Evolutionary conservation across 495 filamentous ascomycete species (phyloP), one percentile per base, ranked within the genome.

Genomic region (Daldinia loculata): DNA sequence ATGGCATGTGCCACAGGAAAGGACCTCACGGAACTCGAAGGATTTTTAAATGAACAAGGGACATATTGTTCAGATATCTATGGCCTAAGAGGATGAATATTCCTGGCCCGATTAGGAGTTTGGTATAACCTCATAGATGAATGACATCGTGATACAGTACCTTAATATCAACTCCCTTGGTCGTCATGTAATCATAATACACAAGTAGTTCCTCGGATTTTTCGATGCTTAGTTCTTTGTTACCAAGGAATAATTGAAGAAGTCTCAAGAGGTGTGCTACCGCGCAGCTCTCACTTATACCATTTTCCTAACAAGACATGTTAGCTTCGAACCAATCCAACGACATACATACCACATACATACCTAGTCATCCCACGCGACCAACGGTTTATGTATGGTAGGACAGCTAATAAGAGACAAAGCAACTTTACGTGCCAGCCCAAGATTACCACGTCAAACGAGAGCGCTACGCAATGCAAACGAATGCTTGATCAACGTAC

Each of bases 91-190:
- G 50, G 29, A 48, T 48, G 56, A 34, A 55, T 56, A 53, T 19
- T 29, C 51, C 22, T 56, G 30, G 19, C 38, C 58, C 9, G 6
- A 11, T 53, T 1, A 36, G 4, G 5, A 12, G 11, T 38, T 52
- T 27, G 48, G 32, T 12, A 30, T 24, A 30, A 43, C 14, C 14
- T 26, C 36, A 36, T 50, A 19, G 22, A 30, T 48, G 51, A 27
- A 39, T 48, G 51, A 27, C 9, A 57, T 65, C 8, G 61, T 65
- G 26, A 51, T 17, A 65, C 56, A 39, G 48, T 62, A 67, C 58
- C 51, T 12, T 27, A 55, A 50, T 15, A n/a, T 27, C 15, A 61
- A 38, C 11, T 5, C 29, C 58, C 22, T 63, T 58, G 45, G 59
- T 61, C 45, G 14, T 32, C 38, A 34, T 51, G 29, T 19, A 45